phyloP scores from a whole-genome alignment of 1,139 yeast species.

The Sugiyamaella paludigena region DNA sequence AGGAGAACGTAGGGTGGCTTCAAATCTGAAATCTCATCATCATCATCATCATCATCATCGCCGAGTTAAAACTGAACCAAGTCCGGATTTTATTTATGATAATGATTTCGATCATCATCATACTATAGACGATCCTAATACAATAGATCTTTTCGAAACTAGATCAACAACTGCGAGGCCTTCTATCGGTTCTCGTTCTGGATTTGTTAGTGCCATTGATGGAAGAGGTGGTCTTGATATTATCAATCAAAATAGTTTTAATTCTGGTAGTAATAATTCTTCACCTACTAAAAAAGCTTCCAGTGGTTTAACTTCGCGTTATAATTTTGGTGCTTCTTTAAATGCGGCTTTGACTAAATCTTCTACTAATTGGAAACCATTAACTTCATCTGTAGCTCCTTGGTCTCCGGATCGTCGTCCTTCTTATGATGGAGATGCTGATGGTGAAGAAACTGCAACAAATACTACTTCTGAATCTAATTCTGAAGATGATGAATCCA shows the following conservation, averaged over 20 bases:
- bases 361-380: background rate
- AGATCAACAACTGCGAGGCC: background rate
- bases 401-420: background rate
- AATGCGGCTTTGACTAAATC: slow-evolving; percentile 18
- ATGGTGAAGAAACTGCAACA: slow-evolving; percentile 12
- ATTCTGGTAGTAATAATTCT: background rate
- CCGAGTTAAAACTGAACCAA: slow-evolving; percentile 14
- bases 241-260: too few relatives aligned
- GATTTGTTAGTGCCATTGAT: too few relatives aligned
- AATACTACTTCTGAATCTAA: slow-evolving; percentile 20
- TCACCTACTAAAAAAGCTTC: slow-evolving; percentile 18
- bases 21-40: slow-evolving; percentile 1
- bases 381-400: background rate
- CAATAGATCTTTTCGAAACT: slow-evolving; percentile 10
- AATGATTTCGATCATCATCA: slow-evolving; percentile 17
- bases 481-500: slow-evolving; percentile 16
- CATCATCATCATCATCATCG: slow-evolving; percentile 14
- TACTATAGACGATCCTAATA: slow-evolving; percentile 3
- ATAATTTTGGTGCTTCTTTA: slow-evolving; percentile 41
- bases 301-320: slow-evolving; percentile 35
- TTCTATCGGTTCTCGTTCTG: too few relatives aligned
- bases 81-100: slow-evolving; percentile 14
- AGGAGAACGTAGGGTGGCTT: too few relatives aligned
- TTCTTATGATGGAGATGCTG: slow-evolving; percentile 13
- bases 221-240: too few relatives aligned